A percentile compares a stretch with the other conserved stretches of the same genome.
Evolutionary conservation across 169 alveolate species (phyloP).

Genomic region (Condylostoma magnum): DNA sequence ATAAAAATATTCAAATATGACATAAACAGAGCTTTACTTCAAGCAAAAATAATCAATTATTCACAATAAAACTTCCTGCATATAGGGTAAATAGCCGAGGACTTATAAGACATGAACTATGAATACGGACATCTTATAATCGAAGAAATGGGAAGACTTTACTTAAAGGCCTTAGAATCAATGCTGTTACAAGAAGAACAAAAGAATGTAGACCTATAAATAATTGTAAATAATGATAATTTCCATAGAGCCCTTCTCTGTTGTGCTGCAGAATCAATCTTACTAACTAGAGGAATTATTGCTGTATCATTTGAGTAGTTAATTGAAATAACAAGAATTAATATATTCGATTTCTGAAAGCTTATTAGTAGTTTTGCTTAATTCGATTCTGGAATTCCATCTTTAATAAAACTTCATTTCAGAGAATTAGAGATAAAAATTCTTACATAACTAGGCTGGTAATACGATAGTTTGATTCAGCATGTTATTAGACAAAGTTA

Average conservation of each 20-base stretch:
- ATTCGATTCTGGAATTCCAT: conserved; percentile 52
- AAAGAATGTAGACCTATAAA: neutral
- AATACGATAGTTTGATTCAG: too few species aligned
- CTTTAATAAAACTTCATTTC: conserved; percentile 41
- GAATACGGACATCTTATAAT: too few species aligned
- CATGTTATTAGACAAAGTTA: too few species aligned
- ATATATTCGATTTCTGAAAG: conserved; percentile 54
- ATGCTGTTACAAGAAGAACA: conserved; percentile 7
- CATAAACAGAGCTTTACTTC: too few species aligned
- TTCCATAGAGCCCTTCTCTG: conserved; percentile 32
- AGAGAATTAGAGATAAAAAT: conserved; percentile 53
- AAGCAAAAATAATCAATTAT: too few species aligned
- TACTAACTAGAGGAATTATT: neutral
- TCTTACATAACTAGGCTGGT: conserved; percentile 49
- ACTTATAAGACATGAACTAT: too few species aligned
- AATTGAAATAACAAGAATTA: conserved; percentile 19
- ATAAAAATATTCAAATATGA: too few species aligned
- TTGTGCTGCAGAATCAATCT: conserved; percentile 35
- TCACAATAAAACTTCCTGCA: too few species aligned
- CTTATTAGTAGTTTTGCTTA: conserved; percentile 43
- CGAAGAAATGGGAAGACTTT: too few species aligned
- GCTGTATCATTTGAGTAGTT: neutral
- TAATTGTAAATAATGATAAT: neutral
- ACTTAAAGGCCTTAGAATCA: neutral
- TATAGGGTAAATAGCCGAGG: too few species aligned